A percentile compares a stretch with the other conserved stretches of the same genome.
phyloP scores from a whole-genome alignment of 2,329 filamentous ascomycete genomes.

The Alternaria consortialis region DNA sequence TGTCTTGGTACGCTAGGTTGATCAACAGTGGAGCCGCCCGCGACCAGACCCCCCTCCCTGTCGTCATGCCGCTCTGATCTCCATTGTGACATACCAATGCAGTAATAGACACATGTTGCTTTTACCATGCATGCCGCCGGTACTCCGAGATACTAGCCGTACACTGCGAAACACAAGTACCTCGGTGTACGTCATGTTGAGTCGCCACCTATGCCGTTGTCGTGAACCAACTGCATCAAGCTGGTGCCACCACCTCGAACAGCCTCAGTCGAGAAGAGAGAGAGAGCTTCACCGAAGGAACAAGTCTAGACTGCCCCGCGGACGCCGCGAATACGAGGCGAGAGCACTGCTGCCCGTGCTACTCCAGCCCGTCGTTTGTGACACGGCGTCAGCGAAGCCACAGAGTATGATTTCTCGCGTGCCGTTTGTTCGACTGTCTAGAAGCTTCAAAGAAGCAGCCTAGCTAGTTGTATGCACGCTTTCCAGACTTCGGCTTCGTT shows the following conservation, averaged over 20 bases:
- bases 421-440: background rate
- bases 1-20: constrained; percentile 24
- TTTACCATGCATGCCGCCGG: constrained; percentile 1
- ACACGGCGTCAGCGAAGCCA: constrained; percentile 6
- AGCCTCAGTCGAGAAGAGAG: background rate
- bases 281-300: background rate
- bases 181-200: constrained; percentile 25
- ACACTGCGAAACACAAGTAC: constrained; percentile 10
- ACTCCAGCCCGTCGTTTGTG: constrained; percentile 4
- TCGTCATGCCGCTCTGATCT: constrained; percentile 35
- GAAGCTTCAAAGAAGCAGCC: background rate
- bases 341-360: background rate
- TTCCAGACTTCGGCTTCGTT: constrained; percentile 3
- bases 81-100: constrained; percentile 15
- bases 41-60: constrained; percentile 19
- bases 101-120: constrained; percentile 1
- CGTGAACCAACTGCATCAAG: background rate
- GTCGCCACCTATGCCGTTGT: constrained; percentile 18
- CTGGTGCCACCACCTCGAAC: background rate
- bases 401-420: background rate
- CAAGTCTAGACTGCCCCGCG: constrained; percentile 6
- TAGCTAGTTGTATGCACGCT: constrained; percentile 9
- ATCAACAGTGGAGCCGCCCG: constrained; percentile 31
- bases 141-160: background rate
- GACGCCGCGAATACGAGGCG: background rate